Evolutionary conservation across 805 yeast species (phyloP).

Genomic region (Spathaspora boniae): DNA sequence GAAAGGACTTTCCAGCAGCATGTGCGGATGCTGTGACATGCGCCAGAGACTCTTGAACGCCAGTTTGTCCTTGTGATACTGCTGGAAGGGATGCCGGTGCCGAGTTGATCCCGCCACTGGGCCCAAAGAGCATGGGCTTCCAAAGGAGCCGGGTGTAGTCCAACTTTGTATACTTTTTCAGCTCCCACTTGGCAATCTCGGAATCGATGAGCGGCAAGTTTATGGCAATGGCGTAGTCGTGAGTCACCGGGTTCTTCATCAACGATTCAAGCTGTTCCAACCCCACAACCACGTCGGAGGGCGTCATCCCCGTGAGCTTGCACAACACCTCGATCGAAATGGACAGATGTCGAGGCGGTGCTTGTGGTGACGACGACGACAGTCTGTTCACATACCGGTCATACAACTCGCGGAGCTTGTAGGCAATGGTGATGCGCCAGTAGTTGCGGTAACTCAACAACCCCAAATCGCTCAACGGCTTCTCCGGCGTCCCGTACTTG

Average conservation of each 20-base stretch:
- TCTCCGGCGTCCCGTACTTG: constrained; percentile 90
- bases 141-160: constrained; percentile 58
- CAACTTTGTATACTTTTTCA: constrained; percentile 50
- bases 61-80: not conserved
- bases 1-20: constrained; percentile 5
- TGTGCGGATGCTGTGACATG: too few relatives aligned
- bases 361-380: not conserved
- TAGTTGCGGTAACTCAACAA: constrained; percentile 79
- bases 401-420: constrained; percentile 32
- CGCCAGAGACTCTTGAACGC: too few relatives aligned
- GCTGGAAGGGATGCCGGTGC: constrained; percentile 39
- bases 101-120: constrained; percentile 79
- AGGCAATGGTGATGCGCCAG: constrained; percentile 72
- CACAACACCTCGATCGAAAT: constrained; percentile 62
- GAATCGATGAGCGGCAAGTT: constrained; percentile 42
- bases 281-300: constrained; percentile 84
- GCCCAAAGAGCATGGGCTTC: constrained; percentile 83
- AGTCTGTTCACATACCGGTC: constrained; percentile 13
- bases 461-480: constrained; percentile 87
- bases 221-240: constrained; percentile 51
- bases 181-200: constrained; percentile 48
- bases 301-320: constrained; percentile 75
- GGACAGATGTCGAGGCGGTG: constrained; percentile 8
- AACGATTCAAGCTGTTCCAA: constrained; percentile 73
- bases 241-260: constrained; percentile 41